A percentile compares a stretch with the other conserved stretches of the same genome.
Conservation (phyloP, 768 basidiomycete species). For the Piloderma croceum region DNA sequence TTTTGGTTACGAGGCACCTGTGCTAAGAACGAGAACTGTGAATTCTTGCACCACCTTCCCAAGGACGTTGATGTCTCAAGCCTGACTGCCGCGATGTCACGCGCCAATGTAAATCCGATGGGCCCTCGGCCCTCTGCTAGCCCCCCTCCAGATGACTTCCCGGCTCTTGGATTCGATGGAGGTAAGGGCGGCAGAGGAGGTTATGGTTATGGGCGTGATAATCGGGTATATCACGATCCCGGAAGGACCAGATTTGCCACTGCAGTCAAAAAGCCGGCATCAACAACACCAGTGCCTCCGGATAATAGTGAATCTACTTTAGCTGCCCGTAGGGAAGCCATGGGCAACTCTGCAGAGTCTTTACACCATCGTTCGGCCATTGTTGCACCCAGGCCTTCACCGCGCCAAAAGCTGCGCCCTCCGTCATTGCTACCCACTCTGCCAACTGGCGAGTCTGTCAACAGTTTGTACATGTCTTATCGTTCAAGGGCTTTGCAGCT, state of each 20-base stretch:
- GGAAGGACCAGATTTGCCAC: conserved; percentile 85
- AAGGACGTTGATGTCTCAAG: conserved; percentile 76
- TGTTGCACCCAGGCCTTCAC: conserved; percentile 76
- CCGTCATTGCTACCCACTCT: conserved; percentile 85
- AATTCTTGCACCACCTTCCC: conserved; percentile 90
- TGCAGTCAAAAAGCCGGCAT: conserved; percentile 69
- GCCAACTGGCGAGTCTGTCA: conserved; percentile 76
- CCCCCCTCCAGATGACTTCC: conserved; percentile 57
- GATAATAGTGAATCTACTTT: conserved; percentile 34
- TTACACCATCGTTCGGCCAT: conserved; percentile 63
- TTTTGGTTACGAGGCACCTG: conserved; percentile 99
- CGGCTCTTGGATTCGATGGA: conserved; percentile 50
- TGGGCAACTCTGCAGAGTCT: conserved; percentile 56
- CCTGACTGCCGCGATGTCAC: conserved; percentile 61
- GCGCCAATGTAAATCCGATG: conserved; percentile 53
- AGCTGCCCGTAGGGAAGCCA: conserved; percentile 49
- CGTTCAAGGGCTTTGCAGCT: conserved; percentile 85
- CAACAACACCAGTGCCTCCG: conserved; percentile 22
- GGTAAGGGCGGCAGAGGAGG: conserved; percentile 34
- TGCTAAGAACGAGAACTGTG: conserved; percentile 93
- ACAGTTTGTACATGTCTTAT: conserved; percentile 81
- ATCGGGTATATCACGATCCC: conserved; percentile 61
- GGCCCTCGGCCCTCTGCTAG: conserved; percentile 33
- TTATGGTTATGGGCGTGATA: conserved; percentile 21
- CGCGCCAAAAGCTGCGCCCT: conserved; percentile 77